Conservation (phyloP, 1,284 basidiomycete genomes). For the Trametes pubescens region DNA sequence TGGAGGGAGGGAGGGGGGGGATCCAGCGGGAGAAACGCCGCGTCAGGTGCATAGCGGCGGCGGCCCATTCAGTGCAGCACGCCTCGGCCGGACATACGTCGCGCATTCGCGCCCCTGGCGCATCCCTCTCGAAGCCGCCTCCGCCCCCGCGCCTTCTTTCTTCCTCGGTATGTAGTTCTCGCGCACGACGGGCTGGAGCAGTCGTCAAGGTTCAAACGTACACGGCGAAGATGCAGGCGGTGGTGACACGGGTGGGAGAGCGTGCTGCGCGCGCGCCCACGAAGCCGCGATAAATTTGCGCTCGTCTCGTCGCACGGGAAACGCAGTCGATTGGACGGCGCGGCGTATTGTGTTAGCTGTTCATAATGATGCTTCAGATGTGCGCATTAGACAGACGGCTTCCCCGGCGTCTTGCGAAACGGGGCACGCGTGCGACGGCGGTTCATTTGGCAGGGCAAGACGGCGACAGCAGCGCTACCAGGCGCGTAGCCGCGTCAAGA, state of each 20-base stretch:
- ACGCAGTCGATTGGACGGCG: slow-evolving; percentile 1
- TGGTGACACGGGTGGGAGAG: slow-evolving; percentile 3
- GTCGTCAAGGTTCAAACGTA: not conserved
- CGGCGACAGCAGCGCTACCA: not conserved
- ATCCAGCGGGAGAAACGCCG: not conserved
- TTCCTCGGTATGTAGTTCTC: not conserved
- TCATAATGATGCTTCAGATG: not conserved
- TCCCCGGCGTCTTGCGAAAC: not conserved
- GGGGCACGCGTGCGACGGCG: not conserved
- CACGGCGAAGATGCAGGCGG: not conserved
- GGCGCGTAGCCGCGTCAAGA: slow-evolving; percentile 9
- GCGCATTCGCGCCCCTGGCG: slow-evolving; percentile 17
- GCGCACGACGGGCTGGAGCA: not conserved
- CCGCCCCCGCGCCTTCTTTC: not conserved
- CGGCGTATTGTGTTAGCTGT: not conserved
- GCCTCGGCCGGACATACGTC: slow-evolving; percentile 26
- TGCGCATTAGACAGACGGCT: not conserved
- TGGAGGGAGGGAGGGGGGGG: too few relatives aligned
- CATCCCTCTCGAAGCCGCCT: not conserved
- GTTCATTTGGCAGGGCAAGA: not conserved
- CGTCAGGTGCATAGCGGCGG: not conserved
- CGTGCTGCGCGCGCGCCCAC: not conserved
- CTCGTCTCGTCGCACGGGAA: slow-evolving; percentile 1
- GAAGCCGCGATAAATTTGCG: slow-evolving; percentile 7
- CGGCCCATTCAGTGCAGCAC: slow-evolving; percentile 5